Evolutionary conservation across 2,329 filamentous ascomycete species (phyloP).

Genomic region (Aspergillus ustus): DNA sequence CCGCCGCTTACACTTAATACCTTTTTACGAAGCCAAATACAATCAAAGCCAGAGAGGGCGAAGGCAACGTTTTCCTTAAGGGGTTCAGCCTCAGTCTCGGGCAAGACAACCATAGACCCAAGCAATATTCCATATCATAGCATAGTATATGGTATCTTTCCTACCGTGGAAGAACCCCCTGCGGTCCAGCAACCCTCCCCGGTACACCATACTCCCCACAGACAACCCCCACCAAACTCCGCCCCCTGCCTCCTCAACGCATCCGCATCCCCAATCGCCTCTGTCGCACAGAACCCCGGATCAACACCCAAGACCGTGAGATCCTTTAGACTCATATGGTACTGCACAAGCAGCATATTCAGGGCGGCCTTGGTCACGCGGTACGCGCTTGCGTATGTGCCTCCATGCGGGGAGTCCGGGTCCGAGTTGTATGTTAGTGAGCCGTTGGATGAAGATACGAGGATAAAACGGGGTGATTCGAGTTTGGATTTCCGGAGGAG

Average conservation of each 20-base stretch:
- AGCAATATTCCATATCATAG: too few relatives aligned
- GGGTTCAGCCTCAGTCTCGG: too few relatives aligned
- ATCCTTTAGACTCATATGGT: not conserved
- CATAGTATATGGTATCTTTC: too few relatives aligned
- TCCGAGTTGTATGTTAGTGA: not conserved
- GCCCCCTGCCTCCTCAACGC: not conserved
- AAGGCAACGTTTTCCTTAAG: too few relatives aligned
- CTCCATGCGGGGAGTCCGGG: not conserved
- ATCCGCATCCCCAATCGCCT: not conserved
- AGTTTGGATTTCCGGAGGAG: too few relatives aligned
- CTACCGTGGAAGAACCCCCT: too few relatives aligned
- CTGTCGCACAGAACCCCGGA: not conserved
- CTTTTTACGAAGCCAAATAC: too few relatives aligned
- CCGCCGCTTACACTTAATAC: too few relatives aligned
- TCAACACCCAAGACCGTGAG: not conserved
- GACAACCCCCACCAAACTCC: not conserved
- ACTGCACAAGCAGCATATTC: not conserved
- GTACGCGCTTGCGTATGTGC: not conserved
- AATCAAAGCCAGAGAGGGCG: too few relatives aligned
- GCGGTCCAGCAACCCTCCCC: not conserved
- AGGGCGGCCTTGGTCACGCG: not conserved
- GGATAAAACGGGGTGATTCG: not conserved
- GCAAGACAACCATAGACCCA: too few relatives aligned
- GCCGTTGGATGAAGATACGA: not conserved
- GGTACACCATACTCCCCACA: not conserved